phyloP scores from a whole-genome alignment of 2,329 filamentous ascomycete genomes.

The Stagonosporopsis tanaceti region DNA sequence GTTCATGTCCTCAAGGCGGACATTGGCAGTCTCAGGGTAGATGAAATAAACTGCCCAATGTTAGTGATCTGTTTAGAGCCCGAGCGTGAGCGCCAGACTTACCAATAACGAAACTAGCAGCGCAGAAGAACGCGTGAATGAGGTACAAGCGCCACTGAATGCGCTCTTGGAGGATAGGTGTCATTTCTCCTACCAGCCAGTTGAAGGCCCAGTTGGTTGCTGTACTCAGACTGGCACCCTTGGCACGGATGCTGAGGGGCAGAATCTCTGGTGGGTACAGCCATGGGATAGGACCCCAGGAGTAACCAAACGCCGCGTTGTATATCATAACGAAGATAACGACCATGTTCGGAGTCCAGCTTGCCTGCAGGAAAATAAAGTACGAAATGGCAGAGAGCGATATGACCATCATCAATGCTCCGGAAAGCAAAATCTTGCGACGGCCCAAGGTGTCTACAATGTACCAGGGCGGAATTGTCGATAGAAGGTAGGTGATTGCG shows the following conservation, averaged over 20 bases:
- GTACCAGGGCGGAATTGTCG: slow-evolving; percentile 96
- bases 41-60: slow-evolving; percentile 82
- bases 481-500: slow-evolving; percentile 86
- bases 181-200: slow-evolving; percentile 95
- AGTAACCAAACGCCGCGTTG: slow-evolving; percentile 95
- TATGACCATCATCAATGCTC: slow-evolving; percentile 87
- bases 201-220: slow-evolving; percentile 99
- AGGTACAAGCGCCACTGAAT: slow-evolving; percentile 96
- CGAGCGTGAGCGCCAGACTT: slow-evolving; percentile 54
- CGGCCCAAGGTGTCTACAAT: slow-evolving; percentile 92
- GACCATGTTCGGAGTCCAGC: slow-evolving; percentile 80
- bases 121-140: slow-evolving; percentile 96
- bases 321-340: slow-evolving; percentile 98
- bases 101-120: slow-evolving; percentile 95
- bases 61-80: slow-evolving; percentile 29
- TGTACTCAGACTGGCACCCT: slow-evolving; percentile 94
- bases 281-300: slow-evolving; percentile 99
- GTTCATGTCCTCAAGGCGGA: slow-evolving; percentile 97
- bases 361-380: slow-evolving; percentile 88
- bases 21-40: slow-evolving; percentile 95
- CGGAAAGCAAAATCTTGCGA: slow-evolving; percentile 86
- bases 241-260: slow-evolving; percentile 93
- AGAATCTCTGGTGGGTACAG: slow-evolving; percentile 98
- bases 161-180: slow-evolving; percentile 87
- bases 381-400: slow-evolving; percentile 91